Evolutionary conservation across 257 asterid genomes (phyloP).

Genomic region (Gentiana dahurica): DNA sequence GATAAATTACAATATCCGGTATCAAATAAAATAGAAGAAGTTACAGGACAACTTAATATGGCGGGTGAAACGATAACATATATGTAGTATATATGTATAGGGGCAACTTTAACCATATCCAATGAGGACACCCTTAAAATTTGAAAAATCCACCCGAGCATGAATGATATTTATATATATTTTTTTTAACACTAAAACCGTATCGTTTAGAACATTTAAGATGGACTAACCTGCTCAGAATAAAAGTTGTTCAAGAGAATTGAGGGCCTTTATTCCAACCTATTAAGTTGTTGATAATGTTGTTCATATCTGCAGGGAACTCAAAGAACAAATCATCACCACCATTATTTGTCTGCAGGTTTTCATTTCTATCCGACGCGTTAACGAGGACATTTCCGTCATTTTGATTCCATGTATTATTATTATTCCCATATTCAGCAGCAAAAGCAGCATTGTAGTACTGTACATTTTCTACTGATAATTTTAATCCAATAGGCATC

Average conservation of each 20-base stretch:
- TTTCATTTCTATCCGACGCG: background rate
- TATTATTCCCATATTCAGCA: background rate
- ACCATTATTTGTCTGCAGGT: background rate
- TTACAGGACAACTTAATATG: too few relatives aligned
- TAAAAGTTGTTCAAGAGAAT: background rate
- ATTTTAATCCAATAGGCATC: background rate
- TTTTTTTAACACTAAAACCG: too few relatives aligned
- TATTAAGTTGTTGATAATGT: background rate
- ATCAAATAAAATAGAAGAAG: too few relatives aligned
- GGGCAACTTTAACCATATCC: too few relatives aligned
- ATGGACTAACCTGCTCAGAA: constrained; percentile 1
- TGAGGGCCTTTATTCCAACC: background rate
- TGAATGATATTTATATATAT: too few relatives aligned
- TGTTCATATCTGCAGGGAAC: constrained; percentile 2
- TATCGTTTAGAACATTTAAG: background rate
- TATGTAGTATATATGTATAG: too few relatives aligned
- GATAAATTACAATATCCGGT: too few relatives aligned
- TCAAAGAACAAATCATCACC: constrained; percentile 1
- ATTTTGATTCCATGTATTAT: background rate
- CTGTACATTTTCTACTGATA: background rate
- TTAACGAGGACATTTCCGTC: background rate
- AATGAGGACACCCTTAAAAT: too few relatives aligned
- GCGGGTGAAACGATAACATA: too few relatives aligned
- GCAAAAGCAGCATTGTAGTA: too few relatives aligned
- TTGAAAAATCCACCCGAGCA: too few relatives aligned